Base-by-base conservation (phyloP, 1,284 basidiomycete species). In the Pisolithus thermaeus region DNA sequence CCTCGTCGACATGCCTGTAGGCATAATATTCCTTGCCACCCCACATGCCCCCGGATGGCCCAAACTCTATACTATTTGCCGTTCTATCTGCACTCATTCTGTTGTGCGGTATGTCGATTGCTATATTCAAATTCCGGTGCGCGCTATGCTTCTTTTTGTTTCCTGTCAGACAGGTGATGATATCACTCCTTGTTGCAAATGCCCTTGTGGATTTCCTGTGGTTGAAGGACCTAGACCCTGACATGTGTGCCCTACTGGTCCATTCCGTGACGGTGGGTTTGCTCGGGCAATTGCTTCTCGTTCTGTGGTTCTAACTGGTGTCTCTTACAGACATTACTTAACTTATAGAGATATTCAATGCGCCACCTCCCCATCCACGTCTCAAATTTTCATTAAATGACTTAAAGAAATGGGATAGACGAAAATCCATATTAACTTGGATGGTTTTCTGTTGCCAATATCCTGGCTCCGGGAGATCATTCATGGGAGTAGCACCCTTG, bases 261-360 rank as follows among this genome's bases (percentile, higher is more conserved):
- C 91, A 97, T 57, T 92, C 90, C 1, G 89, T 92, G 0, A 66
- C 92, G 36, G 86, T 97, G 70, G 96, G 98, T 67, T 83, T 97
- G 46, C 70, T 92, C n/a, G 93, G 92, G 7, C 94, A 97, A 68
- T 67, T 89, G 8, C 70, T 97, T 18, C 81, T 98, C 5, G 87
- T 87, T 3, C 61, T 80, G 2, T 88, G 85, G 62, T 91, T 87
- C 58, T 78, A 84, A 65, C 68, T 88, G 42, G 84, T 84, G 2
- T 68, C 72, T 0, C 56, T 64, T 11, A 35, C 78, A 6, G 77
- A 76, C n/a, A 46, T 56, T 1, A 45, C 18, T 20, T 20, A 20
- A 46, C 4, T 46, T 50, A 43, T 67, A 59, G 48, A 49, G 52
- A 18, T 32, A 49, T 46, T 20, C 16, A 27, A 51, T 20, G 1